A percentile compares a stretch with the other conserved stretches of the same genome.
Conservation (phyloP, 2,329 filamentous ascomycete species). For the Colletotrichum australisinense region DNA sequence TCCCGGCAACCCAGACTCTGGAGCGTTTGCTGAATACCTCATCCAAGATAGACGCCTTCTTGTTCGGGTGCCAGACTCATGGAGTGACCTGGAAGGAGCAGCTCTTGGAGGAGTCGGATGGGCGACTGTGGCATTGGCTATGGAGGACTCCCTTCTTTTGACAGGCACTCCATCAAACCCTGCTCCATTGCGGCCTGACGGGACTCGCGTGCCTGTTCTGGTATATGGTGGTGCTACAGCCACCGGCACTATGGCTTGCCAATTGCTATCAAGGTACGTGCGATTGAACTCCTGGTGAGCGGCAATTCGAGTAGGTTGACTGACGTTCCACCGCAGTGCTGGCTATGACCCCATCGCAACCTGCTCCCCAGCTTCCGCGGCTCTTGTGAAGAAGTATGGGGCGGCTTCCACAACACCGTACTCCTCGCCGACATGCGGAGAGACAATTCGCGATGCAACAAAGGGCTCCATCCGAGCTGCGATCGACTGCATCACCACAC, state of each 20-base stretch:
- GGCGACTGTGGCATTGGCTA: slow-evolving; percentile 35
- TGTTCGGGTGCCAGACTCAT: slow-evolving; percentile 36
- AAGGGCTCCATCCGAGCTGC: neutral
- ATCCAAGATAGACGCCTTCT: slow-evolving; percentile 16
- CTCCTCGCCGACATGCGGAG: neutral
- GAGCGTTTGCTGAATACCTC: slow-evolving; percentile 2
- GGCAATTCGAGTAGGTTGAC: no score
- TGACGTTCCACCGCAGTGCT: neutral
- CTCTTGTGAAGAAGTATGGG: slow-evolving; percentile 8
- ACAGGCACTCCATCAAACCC: slow-evolving; percentile 27
- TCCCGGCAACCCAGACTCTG: neutral
- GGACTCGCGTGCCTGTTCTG: slow-evolving; percentile 37
- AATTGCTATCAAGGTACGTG: slow-evolving; percentile 42
- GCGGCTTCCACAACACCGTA: neutral
- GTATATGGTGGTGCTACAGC: slow-evolving; percentile 45
- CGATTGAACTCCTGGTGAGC: neutral
- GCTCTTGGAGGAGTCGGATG: slow-evolving; percentile 41
- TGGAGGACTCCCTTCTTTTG: neutral
- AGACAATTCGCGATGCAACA: neutral
- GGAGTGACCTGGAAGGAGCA: slow-evolving; percentile 39
- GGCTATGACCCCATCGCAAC: slow-evolving; percentile 6
- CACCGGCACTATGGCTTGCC: slow-evolving; percentile 43
- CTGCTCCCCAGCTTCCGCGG: neutral
- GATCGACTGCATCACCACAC: slow-evolving; percentile 7
- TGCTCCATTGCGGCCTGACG: slow-evolving; percentile 26